These are phyloP conservation scores for Apiospora saccharicola DNA, from an alignment of 2,329 filamentous ascomycete genomes.

Conservation along the genomic window DNA sequence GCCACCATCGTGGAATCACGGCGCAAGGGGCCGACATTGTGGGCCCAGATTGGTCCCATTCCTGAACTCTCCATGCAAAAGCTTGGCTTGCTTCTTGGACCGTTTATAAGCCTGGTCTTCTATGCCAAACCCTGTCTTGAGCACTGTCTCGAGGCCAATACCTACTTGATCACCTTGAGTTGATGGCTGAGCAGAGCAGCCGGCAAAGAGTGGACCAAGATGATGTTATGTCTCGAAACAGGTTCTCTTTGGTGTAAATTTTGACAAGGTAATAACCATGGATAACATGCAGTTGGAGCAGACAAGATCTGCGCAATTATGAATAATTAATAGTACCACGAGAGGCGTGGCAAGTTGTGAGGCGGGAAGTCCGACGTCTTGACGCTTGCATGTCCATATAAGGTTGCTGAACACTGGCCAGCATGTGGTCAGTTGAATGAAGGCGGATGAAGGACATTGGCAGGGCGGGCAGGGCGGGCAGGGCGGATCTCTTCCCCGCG, in stretches of 20 bases:
- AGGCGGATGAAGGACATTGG: background rate
- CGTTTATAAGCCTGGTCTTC: background rate
- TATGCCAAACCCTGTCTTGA: background rate
- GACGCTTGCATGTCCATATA: conserved; percentile 5
- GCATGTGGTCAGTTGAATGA: background rate
- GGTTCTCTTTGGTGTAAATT: background rate
- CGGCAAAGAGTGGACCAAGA: background rate
- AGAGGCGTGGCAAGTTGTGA: conserved; percentile 5
- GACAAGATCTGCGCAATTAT: background rate
- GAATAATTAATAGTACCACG: background rate
- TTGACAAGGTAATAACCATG: background rate
- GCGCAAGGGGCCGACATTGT: conserved; percentile 14
- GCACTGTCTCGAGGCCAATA: too few species aligned
- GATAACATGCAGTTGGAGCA: background rate
- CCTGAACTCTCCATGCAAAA: background rate
- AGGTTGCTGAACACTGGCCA: background rate
- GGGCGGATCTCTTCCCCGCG: conserved; percentile 11
- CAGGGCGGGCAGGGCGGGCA: background rate
- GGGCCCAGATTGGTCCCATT: background rate
- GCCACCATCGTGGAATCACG: conserved; percentile 19
- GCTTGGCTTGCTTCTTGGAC: background rate
- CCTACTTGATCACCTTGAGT: background rate
- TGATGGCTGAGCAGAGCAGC: background rate
- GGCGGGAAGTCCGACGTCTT: background rate
- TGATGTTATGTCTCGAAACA: background rate